phyloP scores from a whole-genome alignment of 1,139 yeast genomes.

The Candida freyschussii region DNA sequence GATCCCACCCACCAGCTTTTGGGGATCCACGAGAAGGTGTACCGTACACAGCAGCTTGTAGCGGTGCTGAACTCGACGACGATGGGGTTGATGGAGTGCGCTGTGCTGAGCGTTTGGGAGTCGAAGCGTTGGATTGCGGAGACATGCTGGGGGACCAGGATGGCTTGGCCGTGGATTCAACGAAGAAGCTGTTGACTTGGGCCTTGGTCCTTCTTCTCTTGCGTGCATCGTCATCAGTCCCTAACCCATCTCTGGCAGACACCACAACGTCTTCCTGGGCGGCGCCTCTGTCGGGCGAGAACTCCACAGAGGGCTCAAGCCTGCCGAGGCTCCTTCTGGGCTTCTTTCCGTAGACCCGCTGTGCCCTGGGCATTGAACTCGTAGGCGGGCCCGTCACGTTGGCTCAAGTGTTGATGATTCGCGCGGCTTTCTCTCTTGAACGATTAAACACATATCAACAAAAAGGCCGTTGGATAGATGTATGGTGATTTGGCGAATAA shows the following conservation, averaged over 20 bases:
- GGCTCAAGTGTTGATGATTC: too few species aligned
- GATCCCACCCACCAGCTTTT: constrained; percentile 16
- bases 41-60: constrained; percentile 1
- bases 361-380: constrained; percentile 4
- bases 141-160: constrained; percentile 18
- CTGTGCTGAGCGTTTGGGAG: constrained; percentile 1
- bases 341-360: constrained; percentile 14
- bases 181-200: constrained; percentile 14
- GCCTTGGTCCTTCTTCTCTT: constrained; percentile 2
- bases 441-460: too few species aligned
- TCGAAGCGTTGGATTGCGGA: constrained; percentile 3
- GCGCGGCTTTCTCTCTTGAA: too few species aligned
- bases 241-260: constrained; percentile 2
- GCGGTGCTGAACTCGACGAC: constrained; percentile 1
- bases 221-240: too few species aligned
- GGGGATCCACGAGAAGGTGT: constrained; percentile 2
- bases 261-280: neutral
- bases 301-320: constrained; percentile 9
- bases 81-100: constrained; percentile 2
- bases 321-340: constrained; percentile 2
- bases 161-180: constrained; percentile 23
- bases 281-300: constrained; percentile 6
- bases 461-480: too few species aligned
- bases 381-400: too few species aligned
- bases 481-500: constrained; percentile 86